Evolutionary conservation across 805 yeast genomes (phyloP).

Genomic region (Hagleromyces aurorensis): DNA sequence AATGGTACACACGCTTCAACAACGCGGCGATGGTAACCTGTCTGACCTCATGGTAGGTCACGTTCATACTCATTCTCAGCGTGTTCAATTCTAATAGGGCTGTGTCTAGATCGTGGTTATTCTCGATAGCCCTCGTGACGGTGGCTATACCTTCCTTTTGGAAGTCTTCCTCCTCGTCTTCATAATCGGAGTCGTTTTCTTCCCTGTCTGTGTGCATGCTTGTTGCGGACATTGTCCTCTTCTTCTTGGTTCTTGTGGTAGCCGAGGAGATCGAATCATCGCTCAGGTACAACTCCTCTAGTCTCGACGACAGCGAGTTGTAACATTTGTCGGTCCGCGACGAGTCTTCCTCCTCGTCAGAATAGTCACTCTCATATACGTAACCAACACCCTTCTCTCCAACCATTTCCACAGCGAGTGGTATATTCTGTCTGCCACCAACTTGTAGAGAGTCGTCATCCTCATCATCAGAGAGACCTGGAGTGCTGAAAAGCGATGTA

Average conservation of each 20-base stretch:
- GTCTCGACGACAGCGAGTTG: slow-evolving; percentile 37
- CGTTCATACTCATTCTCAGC: slow-evolving; percentile 95
- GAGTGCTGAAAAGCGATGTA: no score
- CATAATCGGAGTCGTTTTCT: slow-evolving; percentile 35
- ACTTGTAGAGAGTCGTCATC: slow-evolving; percentile 12
- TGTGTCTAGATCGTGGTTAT: slow-evolving; percentile 88
- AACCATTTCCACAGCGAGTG: slow-evolving; percentile 24
- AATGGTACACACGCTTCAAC: slow-evolving; percentile 58
- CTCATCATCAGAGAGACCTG: slow-evolving; percentile 26
- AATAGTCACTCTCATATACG: slow-evolving; percentile 31
- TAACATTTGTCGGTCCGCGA: slow-evolving; percentile 21
- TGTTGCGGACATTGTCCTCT: slow-evolving; percentile 36
- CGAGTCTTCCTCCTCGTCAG: slow-evolving; percentile 26
- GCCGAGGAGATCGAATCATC: slow-evolving; percentile 53
- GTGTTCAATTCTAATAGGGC: slow-evolving; percentile 91
- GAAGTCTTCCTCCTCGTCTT: slow-evolving; percentile 66
- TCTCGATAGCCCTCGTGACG: slow-evolving; percentile 82
- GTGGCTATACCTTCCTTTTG: slow-evolving; percentile 88
- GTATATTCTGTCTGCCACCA: slow-evolving; percentile 9
- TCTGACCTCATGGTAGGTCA: slow-evolving; percentile 87
- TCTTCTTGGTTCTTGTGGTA: slow-evolving; percentile 38
- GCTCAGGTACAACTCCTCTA: slow-evolving; percentile 42
- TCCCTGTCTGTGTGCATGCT: slow-evolving; percentile 40
- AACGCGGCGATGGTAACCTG: slow-evolving; percentile 71
- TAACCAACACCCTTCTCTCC: slow-evolving; percentile 34